phyloP scores from a whole-genome alignment of 1,284 basidiomycete species.

The Ustilago esculenta region DNA sequence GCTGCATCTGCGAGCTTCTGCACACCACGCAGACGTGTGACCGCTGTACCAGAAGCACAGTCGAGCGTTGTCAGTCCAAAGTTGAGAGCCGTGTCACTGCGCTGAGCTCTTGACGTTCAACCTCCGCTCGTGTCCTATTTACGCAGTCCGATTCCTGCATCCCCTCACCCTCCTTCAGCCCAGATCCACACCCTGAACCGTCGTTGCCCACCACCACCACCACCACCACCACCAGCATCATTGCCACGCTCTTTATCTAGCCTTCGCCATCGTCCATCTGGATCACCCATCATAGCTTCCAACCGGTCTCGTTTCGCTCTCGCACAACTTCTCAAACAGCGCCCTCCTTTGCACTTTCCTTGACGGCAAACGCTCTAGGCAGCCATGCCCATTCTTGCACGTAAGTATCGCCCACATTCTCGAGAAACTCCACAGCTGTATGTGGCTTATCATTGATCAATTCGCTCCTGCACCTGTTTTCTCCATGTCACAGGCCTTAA shows the following conservation, averaged over 20 bases:
- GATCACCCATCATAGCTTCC: not conserved
- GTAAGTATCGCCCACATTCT: constrained; percentile 15
- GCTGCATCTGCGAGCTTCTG: too few relatives aligned
- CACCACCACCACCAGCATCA: constrained; percentile 6
- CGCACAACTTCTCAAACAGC: not conserved
- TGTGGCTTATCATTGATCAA: too few relatives aligned
- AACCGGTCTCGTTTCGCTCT: not conserved
- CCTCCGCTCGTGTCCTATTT: constrained; percentile 35
- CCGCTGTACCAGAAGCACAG: too few relatives aligned
- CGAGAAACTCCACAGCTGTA: too few relatives aligned
- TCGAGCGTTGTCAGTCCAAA: too few relatives aligned
- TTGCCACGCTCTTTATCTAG: not conserved
- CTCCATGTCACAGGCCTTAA: constrained; percentile 23
- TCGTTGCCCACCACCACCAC: not conserved
- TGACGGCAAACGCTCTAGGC: not conserved
- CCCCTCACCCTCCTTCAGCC: constrained; percentile 1
- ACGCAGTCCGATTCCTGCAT: constrained; percentile 27
- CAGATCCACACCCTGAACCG: not conserved
- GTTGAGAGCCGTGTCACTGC: not conserved
- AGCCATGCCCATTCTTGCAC: constrained; percentile 22
- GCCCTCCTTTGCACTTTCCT: too few relatives aligned
- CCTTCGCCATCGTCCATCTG: not conserved
- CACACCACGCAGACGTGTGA: too few relatives aligned
- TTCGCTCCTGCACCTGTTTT: not conserved
- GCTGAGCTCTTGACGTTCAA: not conserved